Evolutionary conservation across 2,329 filamentous ascomycete genomes (phyloP), one percentile per base, ranked within the genome.

Genomic region (Furcasterigmium sp.): DNA sequence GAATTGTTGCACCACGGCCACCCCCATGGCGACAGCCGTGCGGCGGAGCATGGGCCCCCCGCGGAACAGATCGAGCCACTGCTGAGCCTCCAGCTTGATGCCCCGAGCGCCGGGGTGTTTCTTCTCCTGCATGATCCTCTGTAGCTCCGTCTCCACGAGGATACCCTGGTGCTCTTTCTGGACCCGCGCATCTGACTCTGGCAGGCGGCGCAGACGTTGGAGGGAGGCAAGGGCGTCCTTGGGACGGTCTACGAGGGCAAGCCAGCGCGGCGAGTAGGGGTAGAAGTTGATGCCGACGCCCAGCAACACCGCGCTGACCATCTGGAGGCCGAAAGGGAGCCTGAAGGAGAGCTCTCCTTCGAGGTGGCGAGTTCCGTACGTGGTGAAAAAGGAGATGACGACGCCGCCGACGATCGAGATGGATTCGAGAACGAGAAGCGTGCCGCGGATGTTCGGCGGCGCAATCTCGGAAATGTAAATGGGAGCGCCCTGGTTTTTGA

Each of bases 1-100:
- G 37, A 75, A 73, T 47, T 77, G 75, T 44, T 80, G 76, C 54
- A 80, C 81, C 53, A 80, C 80, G 64, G 75, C 73, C 14, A 81
- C 64, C 10, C 63, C 48, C 7, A 26, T 7, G 7, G 23, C 23
- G 11, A 26, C 23, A 7, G 11, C 11, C 7, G 23, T 26, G 23
- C 23, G 23, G 7, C 23, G 23, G 23, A 26, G 11, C 23, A 7
- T 26, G 23, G 23, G 23, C 23, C 23, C 11, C n/a, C n/a, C n/a
- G n/a, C n/a, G n/a, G 23, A 26, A 26, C 7, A 26, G 23, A 11
- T 26, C 23, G 11, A 7, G 7, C 23, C 23, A 26, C 23, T 26
- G 23, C 23, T 26, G 7, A 11, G 11, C 7, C 23, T 26, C 23
- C 7, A 26, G 23, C 23, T 7, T 11, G 23, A n/a, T n/a, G n/a